A percentile compares a stretch with the other conserved stretches of the same genome.
phyloP scores from a whole-genome alignment of 2,329 filamentous ascomycete species.

The Ophiobolus disseminans region DNA sequence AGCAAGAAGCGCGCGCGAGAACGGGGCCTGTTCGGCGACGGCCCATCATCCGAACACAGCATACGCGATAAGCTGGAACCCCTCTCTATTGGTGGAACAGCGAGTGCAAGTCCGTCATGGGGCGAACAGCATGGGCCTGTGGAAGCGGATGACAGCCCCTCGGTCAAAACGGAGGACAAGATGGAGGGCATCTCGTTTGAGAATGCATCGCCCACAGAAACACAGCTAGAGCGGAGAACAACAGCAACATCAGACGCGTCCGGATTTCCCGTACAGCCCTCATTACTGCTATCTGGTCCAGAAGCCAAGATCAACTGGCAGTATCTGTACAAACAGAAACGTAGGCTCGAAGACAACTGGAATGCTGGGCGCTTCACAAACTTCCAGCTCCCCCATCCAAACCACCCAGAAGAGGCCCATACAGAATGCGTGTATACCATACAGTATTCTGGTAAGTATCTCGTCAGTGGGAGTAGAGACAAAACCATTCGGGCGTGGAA shows the following conservation, averaged over 20 bases:
- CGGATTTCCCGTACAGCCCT: constrained; percentile 37
- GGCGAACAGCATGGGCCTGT: constrained; percentile 57
- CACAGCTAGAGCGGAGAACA: constrained; percentile 28
- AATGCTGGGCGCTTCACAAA: constrained; percentile 79
- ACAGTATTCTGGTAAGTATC: constrained; percentile 82
- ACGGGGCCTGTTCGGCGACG: constrained; percentile 52
- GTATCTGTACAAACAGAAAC: constrained; percentile 87
- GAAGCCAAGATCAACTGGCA: constrained; percentile 83
- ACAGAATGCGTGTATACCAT: constrained; percentile 93
- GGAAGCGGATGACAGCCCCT: constrained; percentile 53
- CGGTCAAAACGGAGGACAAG: constrained; percentile 36
- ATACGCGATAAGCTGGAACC: constrained; percentile 30
- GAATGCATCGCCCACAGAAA: constrained; percentile 18
- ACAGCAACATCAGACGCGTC: background rate
- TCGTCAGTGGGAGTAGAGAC: constrained; percentile 94
- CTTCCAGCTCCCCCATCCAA: constrained; percentile 89
- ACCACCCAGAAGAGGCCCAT: constrained; percentile 81
- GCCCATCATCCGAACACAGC: constrained; percentile 27
- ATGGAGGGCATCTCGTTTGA: constrained; percentile 50
- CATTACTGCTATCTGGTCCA: constrained; percentile 45
- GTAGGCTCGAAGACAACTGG: constrained; percentile 90
- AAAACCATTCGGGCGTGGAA: constrained; percentile 90
- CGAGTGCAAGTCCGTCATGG: constrained; percentile 43
- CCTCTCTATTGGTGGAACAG: constrained; percentile 24
- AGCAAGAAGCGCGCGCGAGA: constrained; percentile 61